Conservation (phyloP, 495 filamentous ascomycete genomes). For the Penicillium macrosclerotiorum region DNA sequence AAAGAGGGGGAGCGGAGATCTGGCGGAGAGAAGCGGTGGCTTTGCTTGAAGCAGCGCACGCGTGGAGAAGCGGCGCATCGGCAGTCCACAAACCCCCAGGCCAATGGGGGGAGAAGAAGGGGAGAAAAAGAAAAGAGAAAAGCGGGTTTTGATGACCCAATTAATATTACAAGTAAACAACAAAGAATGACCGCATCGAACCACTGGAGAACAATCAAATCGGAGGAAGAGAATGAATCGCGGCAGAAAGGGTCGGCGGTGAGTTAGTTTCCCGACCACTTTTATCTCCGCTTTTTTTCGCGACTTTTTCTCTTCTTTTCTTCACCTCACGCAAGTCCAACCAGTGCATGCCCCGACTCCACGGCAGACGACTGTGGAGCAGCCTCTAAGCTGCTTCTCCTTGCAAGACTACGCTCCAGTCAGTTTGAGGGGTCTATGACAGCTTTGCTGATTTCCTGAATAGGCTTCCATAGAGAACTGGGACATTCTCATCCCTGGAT, state of each 20-base stretch:
- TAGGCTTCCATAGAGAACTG: slow-evolving; percentile 52
- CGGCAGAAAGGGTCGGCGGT: slow-evolving; percentile 21
- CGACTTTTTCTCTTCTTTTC: slow-evolving; percentile 15
- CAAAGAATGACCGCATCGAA: slow-evolving; percentile 6
- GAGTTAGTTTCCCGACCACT: background rate
- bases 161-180: slow-evolving; percentile 18
- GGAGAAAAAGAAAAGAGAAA: slow-evolving; percentile 12
- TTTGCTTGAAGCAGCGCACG: slow-evolving; percentile 41
- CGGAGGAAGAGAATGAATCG: slow-evolving; percentile 13
- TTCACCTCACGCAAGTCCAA: slow-evolving; percentile 37
- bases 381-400: slow-evolving; percentile 19
- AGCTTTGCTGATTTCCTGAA: slow-evolving; percentile 26
- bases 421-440: slow-evolving; percentile 52
- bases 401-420: slow-evolving; percentile 46
- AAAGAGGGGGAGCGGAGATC: slow-evolving; percentile 33
- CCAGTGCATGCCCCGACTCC: slow-evolving; percentile 28
- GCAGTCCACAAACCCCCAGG: slow-evolving; percentile 19
- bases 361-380: slow-evolving; percentile 33
- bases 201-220: slow-evolving; percentile 17
- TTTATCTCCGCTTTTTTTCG: slow-evolving; percentile 5
- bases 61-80: slow-evolving; percentile 42
- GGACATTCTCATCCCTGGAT: slow-evolving; percentile 29
- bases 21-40: slow-evolving; percentile 41
- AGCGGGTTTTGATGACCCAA: slow-evolving; percentile 7
- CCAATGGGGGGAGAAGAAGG: slow-evolving; percentile 9